Conservation (phyloP, 2,329 filamentous ascomycete species). For the Trichoderma lentiforme region DNA sequence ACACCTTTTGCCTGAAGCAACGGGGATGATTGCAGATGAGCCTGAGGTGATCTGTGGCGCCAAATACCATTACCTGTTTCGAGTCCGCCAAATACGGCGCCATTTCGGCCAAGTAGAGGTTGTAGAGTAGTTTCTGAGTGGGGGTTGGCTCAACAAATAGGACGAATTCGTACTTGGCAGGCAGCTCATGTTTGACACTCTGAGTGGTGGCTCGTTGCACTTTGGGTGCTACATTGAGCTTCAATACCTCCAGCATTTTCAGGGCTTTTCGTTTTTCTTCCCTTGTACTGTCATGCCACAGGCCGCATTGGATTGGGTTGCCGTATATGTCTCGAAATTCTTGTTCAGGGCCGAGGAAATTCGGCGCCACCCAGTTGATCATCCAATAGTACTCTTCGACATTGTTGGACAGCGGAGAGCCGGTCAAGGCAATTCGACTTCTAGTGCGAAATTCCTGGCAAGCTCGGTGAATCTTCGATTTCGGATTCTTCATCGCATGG, state of each 20-base stretch:
- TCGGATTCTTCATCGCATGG: constrained; percentile 69
- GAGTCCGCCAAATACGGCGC: neutral
- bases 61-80: constrained; percentile 30
- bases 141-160: constrained; percentile 68
- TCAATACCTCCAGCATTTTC: constrained; percentile 67
- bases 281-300: constrained; percentile 60
- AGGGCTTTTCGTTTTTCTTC: constrained; percentile 57
- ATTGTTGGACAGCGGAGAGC: constrained; percentile 81
- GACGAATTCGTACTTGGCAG: constrained; percentile 77
- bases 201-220: constrained; percentile 70
- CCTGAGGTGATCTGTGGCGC: constrained; percentile 37
- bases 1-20: constrained; percentile 40
- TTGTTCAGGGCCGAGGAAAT: constrained; percentile 64
- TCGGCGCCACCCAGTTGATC: constrained; percentile 81
- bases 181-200: constrained; percentile 63
- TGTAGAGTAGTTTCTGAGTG: constrained; percentile 63
- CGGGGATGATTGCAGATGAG: constrained; percentile 53
- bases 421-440: constrained; percentile 78
- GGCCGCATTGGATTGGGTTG: constrained; percentile 68
- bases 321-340: constrained; percentile 72
- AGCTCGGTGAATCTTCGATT: constrained; percentile 49
- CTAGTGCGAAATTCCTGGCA: constrained; percentile 61
- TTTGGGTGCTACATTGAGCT: constrained; percentile 70
- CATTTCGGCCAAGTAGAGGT: constrained; percentile 38
- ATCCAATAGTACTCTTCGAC: constrained; percentile 82